These are phyloP conservation scores for Sphagnum contortum DNA, from an alignment of 225 moss, liverwort and hornwort genomes.

Conservation along the genomic window DNA sequence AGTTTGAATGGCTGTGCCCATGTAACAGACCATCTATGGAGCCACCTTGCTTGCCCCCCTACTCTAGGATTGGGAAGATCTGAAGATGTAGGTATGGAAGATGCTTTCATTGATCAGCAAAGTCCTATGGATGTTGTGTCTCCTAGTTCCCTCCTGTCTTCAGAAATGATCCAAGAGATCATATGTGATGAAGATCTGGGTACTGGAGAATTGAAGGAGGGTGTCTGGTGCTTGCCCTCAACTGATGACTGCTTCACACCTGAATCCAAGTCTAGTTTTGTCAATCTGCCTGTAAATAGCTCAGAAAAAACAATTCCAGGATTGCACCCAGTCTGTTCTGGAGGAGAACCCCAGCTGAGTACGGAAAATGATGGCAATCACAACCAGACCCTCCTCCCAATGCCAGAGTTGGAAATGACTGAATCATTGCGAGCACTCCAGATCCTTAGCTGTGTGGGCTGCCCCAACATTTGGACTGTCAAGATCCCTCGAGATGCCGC, in stretches of 20 bases:
- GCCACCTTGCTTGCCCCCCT: conserved; percentile 43
- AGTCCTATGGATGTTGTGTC: conserved; percentile 10
- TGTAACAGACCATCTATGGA: conserved; percentile 92
- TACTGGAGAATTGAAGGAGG: too few species aligned
- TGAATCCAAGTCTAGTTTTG: too few species aligned
- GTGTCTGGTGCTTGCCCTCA: too few species aligned
- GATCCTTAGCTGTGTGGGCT: conserved; percentile 90
- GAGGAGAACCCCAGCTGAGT: too few species aligned
- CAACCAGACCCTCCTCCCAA: neutral
- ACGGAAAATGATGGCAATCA: neutral
- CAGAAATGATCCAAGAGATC: neutral
- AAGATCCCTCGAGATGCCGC: conserved; percentile 46
- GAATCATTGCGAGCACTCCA: conserved; percentile 52
- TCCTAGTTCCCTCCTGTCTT: neutral
- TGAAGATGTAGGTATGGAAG: conserved; percentile 48
- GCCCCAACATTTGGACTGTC: conserved; percentile 78
- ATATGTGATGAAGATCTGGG: too few species aligned
- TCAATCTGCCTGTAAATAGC: too few species aligned
- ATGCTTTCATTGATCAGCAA: conserved; percentile 17
- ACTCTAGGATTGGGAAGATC: conserved; percentile 15
- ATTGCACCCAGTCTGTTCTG: too few species aligned
- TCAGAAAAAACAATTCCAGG: too few species aligned
- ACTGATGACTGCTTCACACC: too few species aligned
- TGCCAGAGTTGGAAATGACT: conserved; percentile 15
- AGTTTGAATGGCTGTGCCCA: conserved; percentile 88